Percentiles rank a stretch among this genome's conserved stretches.
Evolutionary conservation across 1,139 yeast genomes (phyloP).

Genomic region (Lodderomyces oxycetoniae): DNA sequence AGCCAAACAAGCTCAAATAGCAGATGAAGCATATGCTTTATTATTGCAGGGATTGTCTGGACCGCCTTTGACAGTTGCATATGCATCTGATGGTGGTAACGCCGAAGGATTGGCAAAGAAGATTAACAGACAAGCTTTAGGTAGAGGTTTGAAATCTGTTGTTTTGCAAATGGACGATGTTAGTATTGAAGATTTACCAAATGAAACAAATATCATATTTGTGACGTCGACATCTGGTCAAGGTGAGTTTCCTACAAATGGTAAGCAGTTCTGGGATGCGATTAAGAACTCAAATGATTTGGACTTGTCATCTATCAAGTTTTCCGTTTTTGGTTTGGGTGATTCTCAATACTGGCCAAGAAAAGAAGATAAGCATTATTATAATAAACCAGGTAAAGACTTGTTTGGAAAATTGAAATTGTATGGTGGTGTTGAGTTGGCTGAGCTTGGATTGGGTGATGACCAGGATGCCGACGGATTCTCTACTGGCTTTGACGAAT

Average conservation of each 20-base stretch:
- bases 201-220: constrained; percentile 77
- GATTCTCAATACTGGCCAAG: constrained; percentile 97
- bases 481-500: constrained; percentile 79
- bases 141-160: constrained; percentile 77
- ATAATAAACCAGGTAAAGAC: constrained; percentile 88
- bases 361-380: constrained; percentile 89
- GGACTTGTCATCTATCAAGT: constrained; percentile 66
- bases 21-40: constrained; percentile 72
- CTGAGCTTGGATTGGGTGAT: constrained; percentile 84
- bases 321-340: constrained; percentile 85
- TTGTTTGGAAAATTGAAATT: constrained; percentile 57
- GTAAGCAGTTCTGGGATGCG: constrained; percentile 86
- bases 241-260: constrained; percentile 97
- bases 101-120: constrained; percentile 83
- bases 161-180: constrained; percentile 83
- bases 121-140: constrained; percentile 76
- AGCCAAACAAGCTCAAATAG: constrained; percentile 57
- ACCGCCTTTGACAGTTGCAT: constrained; percentile 85
- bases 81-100: constrained; percentile 94
- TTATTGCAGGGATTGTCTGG: constrained; percentile 86
- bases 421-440: constrained; percentile 69
- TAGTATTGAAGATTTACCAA: constrained; percentile 72
- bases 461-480: constrained; percentile 97
- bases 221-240: constrained; percentile 93
- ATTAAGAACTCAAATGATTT: constrained; percentile 65